Evolutionary conservation across 148 eudicot genomes (phyloP).

Genomic region (Polygonum maritimum): DNA sequence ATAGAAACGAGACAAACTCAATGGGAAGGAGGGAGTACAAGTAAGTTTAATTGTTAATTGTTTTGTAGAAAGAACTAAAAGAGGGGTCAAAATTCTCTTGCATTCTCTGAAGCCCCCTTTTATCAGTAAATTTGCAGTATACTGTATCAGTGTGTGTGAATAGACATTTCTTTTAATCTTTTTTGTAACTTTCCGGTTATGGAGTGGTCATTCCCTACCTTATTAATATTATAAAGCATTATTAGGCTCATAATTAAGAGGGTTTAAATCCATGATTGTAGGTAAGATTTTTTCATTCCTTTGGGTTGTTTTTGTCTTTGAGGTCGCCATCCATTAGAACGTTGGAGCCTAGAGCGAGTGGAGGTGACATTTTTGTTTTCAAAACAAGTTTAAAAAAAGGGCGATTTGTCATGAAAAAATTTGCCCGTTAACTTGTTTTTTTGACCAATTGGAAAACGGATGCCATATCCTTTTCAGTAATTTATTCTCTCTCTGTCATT

Average conservation of each 20-base stretch:
- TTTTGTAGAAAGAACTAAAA: background rate
- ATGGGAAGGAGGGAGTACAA: too few species aligned
- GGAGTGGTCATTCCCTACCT: too few species aligned
- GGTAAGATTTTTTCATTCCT: background rate
- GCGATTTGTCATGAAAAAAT: background rate
- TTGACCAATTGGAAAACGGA: conserved; percentile 2
- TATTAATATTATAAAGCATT: too few species aligned
- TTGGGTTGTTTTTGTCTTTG: background rate
- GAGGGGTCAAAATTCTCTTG: background rate
- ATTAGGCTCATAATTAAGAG: too few species aligned
- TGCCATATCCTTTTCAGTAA: background rate
- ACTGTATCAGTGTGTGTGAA: background rate
- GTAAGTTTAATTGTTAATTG: background rate
- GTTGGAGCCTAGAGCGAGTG: background rate
- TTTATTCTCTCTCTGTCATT: background rate
- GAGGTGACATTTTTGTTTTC: background rate
- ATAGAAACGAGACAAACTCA: too few species aligned
- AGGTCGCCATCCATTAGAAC: conserved; percentile 5
- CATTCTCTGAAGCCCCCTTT: background rate
- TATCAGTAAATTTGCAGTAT: background rate
- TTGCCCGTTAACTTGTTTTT: conserved; percentile 8
- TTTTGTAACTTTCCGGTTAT: background rate
- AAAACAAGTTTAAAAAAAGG: background rate
- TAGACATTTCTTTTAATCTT: background rate
- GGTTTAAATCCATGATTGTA: background rate